These are phyloP conservation scores for Candida piceae DNA, from an alignment of 805 yeast genomes.

Conservation along the genomic window DNA sequence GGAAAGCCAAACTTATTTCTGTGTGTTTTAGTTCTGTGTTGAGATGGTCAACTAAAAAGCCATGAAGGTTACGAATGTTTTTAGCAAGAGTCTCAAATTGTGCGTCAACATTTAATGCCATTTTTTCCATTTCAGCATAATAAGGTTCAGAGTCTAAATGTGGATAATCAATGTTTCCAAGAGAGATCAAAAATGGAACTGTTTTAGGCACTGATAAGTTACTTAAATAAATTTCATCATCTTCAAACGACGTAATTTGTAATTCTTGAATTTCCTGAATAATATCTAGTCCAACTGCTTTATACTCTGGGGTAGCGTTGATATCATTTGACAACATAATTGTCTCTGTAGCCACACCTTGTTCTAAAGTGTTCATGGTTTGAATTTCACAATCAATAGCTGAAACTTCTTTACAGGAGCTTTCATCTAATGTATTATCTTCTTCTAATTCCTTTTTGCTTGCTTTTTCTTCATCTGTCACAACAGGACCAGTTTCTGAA, in stretches of 20 bases:
- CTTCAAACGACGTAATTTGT: constrained; percentile 15
- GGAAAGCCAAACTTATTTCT: constrained; percentile 18
- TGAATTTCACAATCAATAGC: too few relatives aligned
- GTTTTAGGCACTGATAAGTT: constrained; percentile 14
- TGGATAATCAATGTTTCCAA: constrained; percentile 22
- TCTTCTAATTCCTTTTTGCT: too few relatives aligned
- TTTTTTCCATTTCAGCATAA: constrained; percentile 22
- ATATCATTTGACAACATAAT: too few relatives aligned
- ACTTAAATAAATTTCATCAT: constrained; percentile 25
- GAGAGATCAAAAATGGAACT: constrained; percentile 21
- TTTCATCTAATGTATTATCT: too few relatives aligned
- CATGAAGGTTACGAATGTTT: constrained; percentile 17
- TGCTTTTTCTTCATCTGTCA: too few relatives aligned
- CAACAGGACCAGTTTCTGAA: too few relatives aligned
- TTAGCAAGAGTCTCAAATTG: constrained; percentile 21
- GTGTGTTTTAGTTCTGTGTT: constrained; percentile 18
- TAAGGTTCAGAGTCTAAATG: constrained; percentile 11
- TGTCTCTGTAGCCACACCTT: too few relatives aligned
- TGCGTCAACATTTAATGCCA: constrained; percentile 27
- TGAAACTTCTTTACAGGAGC: too few relatives aligned
- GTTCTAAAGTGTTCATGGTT: too few relatives aligned
- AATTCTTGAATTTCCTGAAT: constrained; percentile 2
- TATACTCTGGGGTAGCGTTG: neutral
- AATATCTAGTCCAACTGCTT: constrained; percentile 1
- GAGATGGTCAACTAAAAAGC: constrained; percentile 23